phyloP scores from a whole-genome alignment of 805 yeast genomes.

The Maudiozyma bulderi region DNA sequence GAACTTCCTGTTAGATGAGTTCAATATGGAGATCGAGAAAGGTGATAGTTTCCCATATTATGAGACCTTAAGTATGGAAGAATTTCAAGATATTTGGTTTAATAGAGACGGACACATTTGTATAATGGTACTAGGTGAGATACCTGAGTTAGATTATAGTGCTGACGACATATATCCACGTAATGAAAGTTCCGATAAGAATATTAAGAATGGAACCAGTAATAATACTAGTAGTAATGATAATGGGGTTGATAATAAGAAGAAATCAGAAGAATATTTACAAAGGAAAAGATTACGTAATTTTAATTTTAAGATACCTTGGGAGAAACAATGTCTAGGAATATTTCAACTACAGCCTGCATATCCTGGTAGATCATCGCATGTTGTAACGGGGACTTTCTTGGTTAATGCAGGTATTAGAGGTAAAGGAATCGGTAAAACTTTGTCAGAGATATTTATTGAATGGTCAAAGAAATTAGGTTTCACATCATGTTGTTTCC shows the following conservation, averaged over 20 bases:
- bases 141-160: constrained; percentile 37
- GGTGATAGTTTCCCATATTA: constrained; percentile 86
- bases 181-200: not conserved
- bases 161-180: not conserved
- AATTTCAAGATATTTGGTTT: constrained; percentile 83
- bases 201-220: not conserved
- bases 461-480: constrained; percentile 91
- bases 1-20: constrained; percentile 81
- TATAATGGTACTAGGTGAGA: constrained; percentile 69
- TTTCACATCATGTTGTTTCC: constrained; percentile 74
- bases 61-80: constrained; percentile 65
- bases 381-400: constrained; percentile 83
- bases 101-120: constrained; percentile 36
- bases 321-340: constrained; percentile 92
- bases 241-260: constrained; percentile 9
- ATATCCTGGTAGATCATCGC: constrained; percentile 87
- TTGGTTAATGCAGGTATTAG: constrained; percentile 88
- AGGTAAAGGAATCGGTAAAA: constrained; percentile 83
- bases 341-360: constrained; percentile 77
- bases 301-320: constrained; percentile 40
- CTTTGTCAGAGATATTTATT: constrained; percentile 70
- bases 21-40: constrained; percentile 81
- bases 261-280: constrained; percentile 19
- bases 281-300: constrained; percentile 23
- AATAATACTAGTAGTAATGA: not conserved